Base-by-base conservation (phyloP, 805 yeast genomes). In the Saccharomycopsis sp. region DNA sequence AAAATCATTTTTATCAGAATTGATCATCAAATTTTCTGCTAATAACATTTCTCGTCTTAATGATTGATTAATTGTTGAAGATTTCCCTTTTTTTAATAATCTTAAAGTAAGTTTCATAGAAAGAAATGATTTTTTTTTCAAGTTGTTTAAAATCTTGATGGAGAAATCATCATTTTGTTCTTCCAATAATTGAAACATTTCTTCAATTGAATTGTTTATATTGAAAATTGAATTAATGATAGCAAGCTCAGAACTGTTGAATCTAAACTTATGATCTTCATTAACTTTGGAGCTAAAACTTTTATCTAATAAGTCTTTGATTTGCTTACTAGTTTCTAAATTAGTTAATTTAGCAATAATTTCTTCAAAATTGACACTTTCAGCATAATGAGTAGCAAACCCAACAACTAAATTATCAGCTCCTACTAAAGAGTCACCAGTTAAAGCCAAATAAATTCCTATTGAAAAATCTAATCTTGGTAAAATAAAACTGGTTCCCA, bases 301-400 rank as follows among this genome's bases (percentile, higher is more conserved):
- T n/a, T n/a, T n/a, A n/a, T n/a, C n/a, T n/a, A n/a, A n/a, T n/a
- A n/a, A n/a, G n/a, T n/a, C n/a, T n/a, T n/a, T n/a, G n/a, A n/a
- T n/a, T n/a, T n/a, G n/a, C n/a, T n/a, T n/a, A n/a, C n/a, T n/a
- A n/a, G n/a, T n/a, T n/a, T n/a, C n/a, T n/a, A n/a, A n/a, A n/a
- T n/a, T n/a, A n/a, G n/a, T n/a, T n/a, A n/a, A n/a, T n/a, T n/a
- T n/a, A n/a, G n/a, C n/a, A n/a, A n/a, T n/a, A n/a, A n/a, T n/a
- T n/a, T n/a, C n/a, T n/a, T n/a, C n/a, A n/a, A n/a, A n/a, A n/a
- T n/a, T n/a, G n/a, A n/a, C n/a, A n/a, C n/a, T n/a, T n/a, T n/a
- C n/a, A n/a, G 92, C 79, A 54, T 76, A 92, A 57, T 92, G 98
- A 12, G 97, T 86, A 28, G 95, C 94, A 46, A 80, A 70, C 21